Evolutionary conservation across 2,329 filamentous ascomycete genomes (phyloP).

Genomic region (Calonectria ilicicola): DNA sequence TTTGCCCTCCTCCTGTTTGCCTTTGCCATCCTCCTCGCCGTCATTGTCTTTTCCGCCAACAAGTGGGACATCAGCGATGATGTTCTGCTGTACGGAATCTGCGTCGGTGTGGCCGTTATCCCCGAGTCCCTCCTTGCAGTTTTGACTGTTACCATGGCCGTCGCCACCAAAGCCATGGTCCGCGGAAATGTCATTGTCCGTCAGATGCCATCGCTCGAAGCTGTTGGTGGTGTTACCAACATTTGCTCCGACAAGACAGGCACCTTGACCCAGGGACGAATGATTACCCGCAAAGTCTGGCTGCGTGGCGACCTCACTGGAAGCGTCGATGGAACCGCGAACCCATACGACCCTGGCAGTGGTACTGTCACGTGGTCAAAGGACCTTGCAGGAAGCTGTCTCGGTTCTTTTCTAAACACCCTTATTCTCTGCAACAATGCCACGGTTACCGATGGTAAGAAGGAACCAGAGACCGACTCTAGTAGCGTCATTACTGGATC

Average conservation of each 20-base stretch:
- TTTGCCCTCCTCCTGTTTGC: slow-evolving; percentile 85
- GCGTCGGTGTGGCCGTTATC: slow-evolving; percentile 73
- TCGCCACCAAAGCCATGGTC: slow-evolving; percentile 74
- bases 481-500: slow-evolving; percentile 61
- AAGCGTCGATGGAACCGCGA: slow-evolving; percentile 64
- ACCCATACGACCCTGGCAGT: slow-evolving; percentile 72
- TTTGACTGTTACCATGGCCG: slow-evolving; percentile 77
- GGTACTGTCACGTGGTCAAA: slow-evolving; percentile 62
- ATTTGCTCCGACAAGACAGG: slow-evolving; percentile 80
- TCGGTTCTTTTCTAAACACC: slow-evolving; percentile 64
- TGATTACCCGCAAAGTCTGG: slow-evolving; percentile 74
- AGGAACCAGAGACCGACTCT: slow-evolving; percentile 59
- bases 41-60: slow-evolving; percentile 72
- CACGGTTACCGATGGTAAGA: slow-evolving; percentile 60
- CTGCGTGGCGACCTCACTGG: slow-evolving; percentile 66
- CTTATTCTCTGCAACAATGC: slow-evolving; percentile 73
- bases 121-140: slow-evolving; percentile 77
- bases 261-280: slow-evolving; percentile 74
- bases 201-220: slow-evolving; percentile 74
- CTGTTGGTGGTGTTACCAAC: slow-evolving; percentile 76
- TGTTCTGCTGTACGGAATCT: slow-evolving; percentile 71
- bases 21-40: slow-evolving; percentile 71
- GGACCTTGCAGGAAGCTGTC: slow-evolving; percentile 52
- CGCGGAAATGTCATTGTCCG: slow-evolving; percentile 74
- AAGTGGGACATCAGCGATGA: slow-evolving; percentile 66